Evolutionary conservation across 1,139 yeast genomes (phyloP), one percentile per base, ranked within the genome.

Genomic region (Saccharomyces hybrid): DNA sequence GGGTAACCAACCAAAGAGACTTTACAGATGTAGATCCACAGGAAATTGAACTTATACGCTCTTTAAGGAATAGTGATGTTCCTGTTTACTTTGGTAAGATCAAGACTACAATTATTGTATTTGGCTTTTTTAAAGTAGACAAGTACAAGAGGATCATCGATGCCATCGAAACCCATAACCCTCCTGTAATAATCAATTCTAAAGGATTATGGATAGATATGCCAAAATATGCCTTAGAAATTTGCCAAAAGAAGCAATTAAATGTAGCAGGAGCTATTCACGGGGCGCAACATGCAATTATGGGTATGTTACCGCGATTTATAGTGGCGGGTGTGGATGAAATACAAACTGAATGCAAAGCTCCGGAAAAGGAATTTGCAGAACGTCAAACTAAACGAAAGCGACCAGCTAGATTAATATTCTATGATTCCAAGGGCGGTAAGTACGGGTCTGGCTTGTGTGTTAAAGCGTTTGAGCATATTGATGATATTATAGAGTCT

Each of bases 361-460:
- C 98, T 0, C 97, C 99, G 0, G 95, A 88, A 60, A 93, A 93
- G 66, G 99, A 93, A 66, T 88, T 90, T 75, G 88, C 96, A 1
- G 78, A 78, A 47, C 72, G 88, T 26, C 85, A 85, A 63, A 78
- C 90, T 0, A 70, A 71, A 14, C 74, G 99, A 46, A 79, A 79
- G 56, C 72, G 99, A 48, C 98, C 98, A 0, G 96, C 96, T 0
- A 75, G 99, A 54, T 72, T 93, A 48, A 81, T 91, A 1, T 87
- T 93, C 62, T 84, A 83, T 66, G 99, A 93, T 69, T 77, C 88
- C 0, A 83, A 83, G 62, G 96, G 95, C 5, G 96, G 95, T 0
- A 76, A 75, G 51, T 73, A 76, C 50, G 97, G 97, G 0, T 80
- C 90, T 0, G 98, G 98, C 0, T 73, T 91, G 46, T 80, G 90